Percentiles rank a stretch among this genome's conserved stretches.
Evolutionary conservation across 352 stramenopile genomes (phyloP).

Genomic region (Phytophthora sp.): DNA sequence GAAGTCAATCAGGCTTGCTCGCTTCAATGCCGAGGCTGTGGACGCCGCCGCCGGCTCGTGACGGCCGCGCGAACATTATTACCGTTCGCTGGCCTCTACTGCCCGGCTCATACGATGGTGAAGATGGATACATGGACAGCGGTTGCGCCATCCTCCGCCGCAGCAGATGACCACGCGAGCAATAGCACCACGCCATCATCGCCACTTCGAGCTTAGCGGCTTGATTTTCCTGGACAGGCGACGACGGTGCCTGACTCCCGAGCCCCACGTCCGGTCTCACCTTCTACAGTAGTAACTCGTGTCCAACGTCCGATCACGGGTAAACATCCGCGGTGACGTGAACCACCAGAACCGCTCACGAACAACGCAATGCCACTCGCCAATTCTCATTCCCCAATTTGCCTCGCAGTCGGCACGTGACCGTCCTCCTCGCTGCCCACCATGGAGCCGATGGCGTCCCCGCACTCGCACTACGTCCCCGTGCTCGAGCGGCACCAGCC

Average conservation of each 20-base stretch:
- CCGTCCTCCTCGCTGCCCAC: not conserved
- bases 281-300: no score
- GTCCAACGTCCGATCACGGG: not conserved
- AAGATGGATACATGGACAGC: not conserved
- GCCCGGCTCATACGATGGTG: slow-evolving; percentile 1
- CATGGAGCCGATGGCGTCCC: not conserved
- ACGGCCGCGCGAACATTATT: not conserved
- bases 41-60: no score
- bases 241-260: not conserved
- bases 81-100: not conserved
- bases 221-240: not conserved
- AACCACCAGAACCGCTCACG: not conserved
- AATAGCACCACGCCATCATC: no score
- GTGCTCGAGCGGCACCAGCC: not conserved
- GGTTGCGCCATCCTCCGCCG: not conserved
- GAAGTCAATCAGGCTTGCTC: no score
- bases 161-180: no score
- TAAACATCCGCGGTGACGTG: no score
- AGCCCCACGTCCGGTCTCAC: not conserved
- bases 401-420: not conserved
- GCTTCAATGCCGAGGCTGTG: no score
- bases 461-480: slow-evolving; percentile 3
- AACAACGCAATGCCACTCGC: not conserved
- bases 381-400: not conserved
- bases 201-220: not conserved